phyloP scores from a whole-genome alignment of 1,139 yeast species.

The Sugiyamaella novakii region DNA sequence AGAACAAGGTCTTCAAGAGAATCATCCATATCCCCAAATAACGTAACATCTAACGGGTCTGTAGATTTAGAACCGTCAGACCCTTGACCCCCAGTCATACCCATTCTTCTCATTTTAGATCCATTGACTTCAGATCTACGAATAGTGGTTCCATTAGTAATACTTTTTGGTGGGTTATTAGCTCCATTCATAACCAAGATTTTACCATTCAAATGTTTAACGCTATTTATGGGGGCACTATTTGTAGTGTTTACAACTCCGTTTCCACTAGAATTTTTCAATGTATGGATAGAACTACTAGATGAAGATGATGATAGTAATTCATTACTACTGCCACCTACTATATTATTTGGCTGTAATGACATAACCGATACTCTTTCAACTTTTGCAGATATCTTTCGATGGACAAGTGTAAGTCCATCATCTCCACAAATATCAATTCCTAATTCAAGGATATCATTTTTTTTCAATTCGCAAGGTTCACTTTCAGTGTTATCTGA shows the following conservation, averaged over 20 bases:
- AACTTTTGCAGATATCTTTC: slow-evolving; percentile 79
- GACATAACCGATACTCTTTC: slow-evolving; percentile 70
- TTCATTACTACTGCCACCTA: slow-evolving; percentile 1
- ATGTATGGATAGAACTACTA: slow-evolving; percentile 12
- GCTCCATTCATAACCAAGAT: slow-evolving; percentile 5
- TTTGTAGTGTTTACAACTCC: not conserved
- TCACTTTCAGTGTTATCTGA: slow-evolving; percentile 56
- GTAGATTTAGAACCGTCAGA: not conserved
- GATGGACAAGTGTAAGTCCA: slow-evolving; percentile 60
- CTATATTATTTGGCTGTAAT: slow-evolving; percentile 31
- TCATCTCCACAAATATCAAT: slow-evolving; percentile 79
- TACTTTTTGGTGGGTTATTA: not conserved
- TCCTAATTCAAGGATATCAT: slow-evolving; percentile 85
- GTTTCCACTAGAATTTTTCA: slow-evolving; percentile 15
- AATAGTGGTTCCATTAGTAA: slow-evolving; percentile 4
- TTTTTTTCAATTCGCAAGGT: slow-evolving; percentile 63
- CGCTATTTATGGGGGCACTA: not conserved
- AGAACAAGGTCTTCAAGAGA: slow-evolving; percentile 61
- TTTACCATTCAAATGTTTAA: slow-evolving; percentile 11
- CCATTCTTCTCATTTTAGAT: slow-evolving; percentile 15
- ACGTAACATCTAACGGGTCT: slow-evolving; percentile 63
- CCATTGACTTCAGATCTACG: slow-evolving; percentile 4
- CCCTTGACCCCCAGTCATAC: slow-evolving; percentile 10
- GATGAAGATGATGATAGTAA: slow-evolving; percentile 3
- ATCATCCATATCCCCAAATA: slow-evolving; percentile 76